Conservation (phyloP, 805 yeast species). For the Monosporozyma siamensis region DNA sequence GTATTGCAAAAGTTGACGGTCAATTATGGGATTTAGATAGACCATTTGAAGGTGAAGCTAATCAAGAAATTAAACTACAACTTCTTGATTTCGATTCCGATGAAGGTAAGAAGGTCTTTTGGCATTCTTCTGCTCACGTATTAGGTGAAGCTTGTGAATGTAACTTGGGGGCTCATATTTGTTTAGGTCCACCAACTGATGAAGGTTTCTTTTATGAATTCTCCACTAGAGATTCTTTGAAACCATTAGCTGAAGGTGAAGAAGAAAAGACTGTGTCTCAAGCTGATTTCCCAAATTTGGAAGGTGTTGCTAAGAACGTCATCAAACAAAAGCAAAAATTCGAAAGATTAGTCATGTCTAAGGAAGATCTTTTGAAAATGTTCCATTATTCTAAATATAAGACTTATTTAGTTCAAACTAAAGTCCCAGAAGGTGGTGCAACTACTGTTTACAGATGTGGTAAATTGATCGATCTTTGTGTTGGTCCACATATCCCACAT, state of each 20-base stretch:
- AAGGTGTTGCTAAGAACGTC: constrained; percentile 77
- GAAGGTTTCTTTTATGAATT: constrained; percentile 98
- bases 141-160: constrained; percentile 98
- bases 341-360: constrained; percentile 85
- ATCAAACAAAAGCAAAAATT: constrained; percentile 93
- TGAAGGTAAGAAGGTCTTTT: constrained; percentile 93
- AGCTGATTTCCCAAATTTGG: constrained; percentile 75
- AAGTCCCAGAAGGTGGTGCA: constrained; percentile 91
- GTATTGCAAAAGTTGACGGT: constrained; percentile 86
- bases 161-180: constrained; percentile 87
- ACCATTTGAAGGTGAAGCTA: constrained; percentile 66
- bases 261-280: constrained; percentile 67
- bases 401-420: constrained; percentile 73
- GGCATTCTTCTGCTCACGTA: constrained; percentile 99
- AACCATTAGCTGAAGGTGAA: constrained; percentile 52
- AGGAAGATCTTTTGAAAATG: constrained; percentile 87
- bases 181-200: constrained; percentile 93
- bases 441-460: constrained; percentile 98
- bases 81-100: constrained; percentile 84
- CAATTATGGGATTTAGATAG: constrained; percentile 91
- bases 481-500: constrained; percentile 96
- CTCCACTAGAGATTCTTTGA: constrained; percentile 43
- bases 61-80: constrained; percentile 42
- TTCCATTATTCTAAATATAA: constrained; percentile 93
- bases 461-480: constrained; percentile 89